A percentile compares a stretch with the other conserved stretches of the same genome.
Conservation (phyloP, 768 basidiomycete species). For the Suillus cothurnatus region DNA sequence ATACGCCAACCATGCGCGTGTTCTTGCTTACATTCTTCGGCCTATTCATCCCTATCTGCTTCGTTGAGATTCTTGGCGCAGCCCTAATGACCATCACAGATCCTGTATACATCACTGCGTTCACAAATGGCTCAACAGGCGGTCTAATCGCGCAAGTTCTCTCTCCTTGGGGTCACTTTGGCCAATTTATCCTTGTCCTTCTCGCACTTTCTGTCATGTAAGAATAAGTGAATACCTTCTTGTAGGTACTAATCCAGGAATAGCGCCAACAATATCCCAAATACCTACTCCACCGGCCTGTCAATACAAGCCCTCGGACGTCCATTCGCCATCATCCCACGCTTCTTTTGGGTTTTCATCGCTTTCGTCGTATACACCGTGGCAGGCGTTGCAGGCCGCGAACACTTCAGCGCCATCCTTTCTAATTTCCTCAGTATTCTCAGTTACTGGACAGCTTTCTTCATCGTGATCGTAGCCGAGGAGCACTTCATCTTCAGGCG, state of each 20-base stretch:
- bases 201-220: slow-evolving; percentile 45
- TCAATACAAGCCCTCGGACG: slow-evolving; percentile 48
- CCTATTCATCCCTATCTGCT: slow-evolving; percentile 48
- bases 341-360: slow-evolving; percentile 48
- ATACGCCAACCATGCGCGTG: slow-evolving; percentile 44
- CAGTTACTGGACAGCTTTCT: slow-evolving; percentile 50
- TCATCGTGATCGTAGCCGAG: slow-evolving; percentile 46
- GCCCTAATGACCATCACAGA: slow-evolving; percentile 44
- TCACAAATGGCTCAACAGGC: slow-evolving; percentile 43
- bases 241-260: background rate
- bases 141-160: slow-evolving; percentile 46
- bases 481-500: slow-evolving; percentile 52
- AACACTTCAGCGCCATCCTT: slow-evolving; percentile 46
- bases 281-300: slow-evolving; percentile 49
- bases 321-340: slow-evolving; percentile 44
- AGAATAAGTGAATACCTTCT: slow-evolving; percentile 11
- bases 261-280: slow-evolving; percentile 44
- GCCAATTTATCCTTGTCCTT: slow-evolving; percentile 43
- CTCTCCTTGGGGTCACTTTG: slow-evolving; percentile 45
- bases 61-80: slow-evolving; percentile 40
- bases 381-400: slow-evolving; percentile 44
- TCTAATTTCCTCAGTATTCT: slow-evolving; percentile 46
- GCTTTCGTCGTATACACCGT: slow-evolving; percentile 42
- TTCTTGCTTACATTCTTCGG: slow-evolving; percentile 55
- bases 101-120: slow-evolving; percentile 41